A percentile compares a stretch with the other conserved stretches of the same genome.
These are phyloP conservation scores for Quercus cerris DNA, from an alignment of 306 rosid species.

Conservation along the genomic window DNA sequence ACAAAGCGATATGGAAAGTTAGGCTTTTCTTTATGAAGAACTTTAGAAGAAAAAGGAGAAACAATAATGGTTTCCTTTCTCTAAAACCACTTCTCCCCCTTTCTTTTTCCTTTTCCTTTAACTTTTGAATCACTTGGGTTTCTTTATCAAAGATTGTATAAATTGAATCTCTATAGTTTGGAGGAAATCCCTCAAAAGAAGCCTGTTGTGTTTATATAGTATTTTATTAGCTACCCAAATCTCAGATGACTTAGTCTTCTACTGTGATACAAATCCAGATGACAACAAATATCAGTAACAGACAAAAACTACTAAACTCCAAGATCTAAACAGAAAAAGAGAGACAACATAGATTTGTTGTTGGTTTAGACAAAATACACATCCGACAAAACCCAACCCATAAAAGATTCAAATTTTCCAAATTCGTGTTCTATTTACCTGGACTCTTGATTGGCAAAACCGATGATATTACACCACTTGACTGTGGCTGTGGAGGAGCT, in stretches of 20 bases:
- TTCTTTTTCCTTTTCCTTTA: slow-evolving; percentile 37
- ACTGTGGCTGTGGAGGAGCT: slow-evolving; percentile 41
- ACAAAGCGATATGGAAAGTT: slow-evolving; percentile 26
- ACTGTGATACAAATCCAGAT: slow-evolving; percentile 20
- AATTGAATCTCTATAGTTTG: slow-evolving; percentile 24
- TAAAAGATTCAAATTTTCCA: slow-evolving; percentile 16
- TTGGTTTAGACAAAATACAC: slow-evolving; percentile 29
- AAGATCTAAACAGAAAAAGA: slow-evolving; percentile 16
- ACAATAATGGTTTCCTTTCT: slow-evolving; percentile 44
- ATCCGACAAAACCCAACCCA: slow-evolving; percentile 37
- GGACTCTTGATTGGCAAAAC: slow-evolving; percentile 43
- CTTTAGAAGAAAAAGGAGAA: slow-evolving; percentile 40
- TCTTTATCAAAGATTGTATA: slow-evolving; percentile 33
- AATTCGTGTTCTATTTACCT: slow-evolving; percentile 44
- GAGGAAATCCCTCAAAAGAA: slow-evolving; percentile 20
- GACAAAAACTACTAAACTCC: slow-evolving; percentile 81
- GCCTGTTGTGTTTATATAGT: slow-evolving; percentile 22
- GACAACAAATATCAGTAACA: slow-evolving; percentile 45
- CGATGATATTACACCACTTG: slow-evolving; percentile 36
- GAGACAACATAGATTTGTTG: slow-evolving; percentile 7
- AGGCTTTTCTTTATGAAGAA: slow-evolving; percentile 28
- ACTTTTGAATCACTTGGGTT: slow-evolving; percentile 45
- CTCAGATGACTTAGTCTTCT: slow-evolving; percentile 32
- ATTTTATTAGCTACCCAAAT: slow-evolving; percentile 29
- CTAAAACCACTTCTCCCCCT: slow-evolving; percentile 24